Base-by-base conservation (phyloP, 2,329 filamentous ascomycete species). In the Calonectria crousiana region DNA sequence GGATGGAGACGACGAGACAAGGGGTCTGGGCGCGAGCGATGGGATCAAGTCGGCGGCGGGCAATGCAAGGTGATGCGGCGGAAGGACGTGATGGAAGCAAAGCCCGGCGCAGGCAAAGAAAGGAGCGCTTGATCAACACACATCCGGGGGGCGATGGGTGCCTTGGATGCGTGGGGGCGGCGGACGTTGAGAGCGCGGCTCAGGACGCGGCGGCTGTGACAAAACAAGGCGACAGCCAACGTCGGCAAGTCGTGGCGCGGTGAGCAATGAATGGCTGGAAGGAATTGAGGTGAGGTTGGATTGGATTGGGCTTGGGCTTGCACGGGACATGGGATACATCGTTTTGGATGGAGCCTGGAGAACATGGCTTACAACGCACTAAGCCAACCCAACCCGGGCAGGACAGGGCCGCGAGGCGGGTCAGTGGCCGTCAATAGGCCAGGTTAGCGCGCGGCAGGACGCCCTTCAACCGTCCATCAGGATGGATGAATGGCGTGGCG, bases 291-390 rank as follows among this genome's bases (percentile, higher is more conserved):
- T 60, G 71, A 73, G 49, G 71, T 65, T 28, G 53, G 36, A 60
- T 41, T 73, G 53, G 66, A 60, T 41, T 73, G 53, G 66, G 51
- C 13, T 60, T 67, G 62, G 69, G 51, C 47, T 28, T 38, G 56
- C 32, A 38, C 32, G 32, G 56, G 34, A 60, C 23, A 60, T 60
- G 56, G 41, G 70, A 68, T 56, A 64, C 64, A 64, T 72, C 70
- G 20, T 36, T 49, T 67, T 51, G 69, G 47, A 72, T 72, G 70
- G 70, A 68, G 70, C 70, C 70, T 64, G 51, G 70, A 64, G 70
- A 70, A 34, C 23, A 64, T 53, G 47, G 68, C 58, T 44, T 64
- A 53, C 38, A 64, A 36, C 38, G 56, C 56, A 38, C 38, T 60
- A 60, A 23, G 34, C 56, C 56, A 36, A 60, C 20, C 56, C 56